These are phyloP conservation scores for Hypsizygus marmoreus DNA, from an alignment of 768 basidiomycete species.

Conservation along the genomic window DNA sequence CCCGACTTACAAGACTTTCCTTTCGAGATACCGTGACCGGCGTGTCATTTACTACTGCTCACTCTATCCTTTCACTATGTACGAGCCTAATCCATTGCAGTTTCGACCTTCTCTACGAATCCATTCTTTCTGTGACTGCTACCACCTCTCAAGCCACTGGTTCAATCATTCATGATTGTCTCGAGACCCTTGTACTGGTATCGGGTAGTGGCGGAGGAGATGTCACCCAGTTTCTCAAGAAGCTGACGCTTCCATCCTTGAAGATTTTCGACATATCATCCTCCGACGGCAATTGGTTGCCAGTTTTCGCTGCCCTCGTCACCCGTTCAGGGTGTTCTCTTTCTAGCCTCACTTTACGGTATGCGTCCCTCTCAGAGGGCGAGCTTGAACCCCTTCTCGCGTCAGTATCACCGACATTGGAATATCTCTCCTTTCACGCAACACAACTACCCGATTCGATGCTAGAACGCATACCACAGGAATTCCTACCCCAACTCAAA, in stretches of 20 bases:
- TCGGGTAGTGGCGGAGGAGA: too few species aligned
- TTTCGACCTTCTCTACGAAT: too few species aligned
- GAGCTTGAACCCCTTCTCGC: slow-evolving; percentile 1
- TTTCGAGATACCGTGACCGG: not conserved
- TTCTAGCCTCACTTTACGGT: not conserved
- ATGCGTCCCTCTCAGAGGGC: not conserved
- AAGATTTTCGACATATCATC: not conserved
- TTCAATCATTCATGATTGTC: not conserved
- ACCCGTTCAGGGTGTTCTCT: slow-evolving; percentile 3
- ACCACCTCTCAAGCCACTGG: not conserved
- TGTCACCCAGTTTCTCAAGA: not conserved
- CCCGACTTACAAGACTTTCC: not conserved
- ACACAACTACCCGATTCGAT: not conserved
- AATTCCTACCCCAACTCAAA: slow-evolving; percentile 1
- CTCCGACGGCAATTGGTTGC: not conserved
- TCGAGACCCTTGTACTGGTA: too few species aligned
- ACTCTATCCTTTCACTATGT: slow-evolving; percentile 1
- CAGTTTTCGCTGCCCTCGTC: slow-evolving; percentile 3
- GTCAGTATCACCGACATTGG: not conserved
- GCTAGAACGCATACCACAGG: slow-evolving; percentile 5
- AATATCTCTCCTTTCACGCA: not conserved
- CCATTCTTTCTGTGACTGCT: not conserved
- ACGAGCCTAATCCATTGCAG: too few species aligned
- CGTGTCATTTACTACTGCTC: not conserved
- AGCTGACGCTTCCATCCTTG: not conserved